Evolutionary conservation across 345 rosid species (phyloP).

Genomic region (Isatis tinctoria): DNA sequence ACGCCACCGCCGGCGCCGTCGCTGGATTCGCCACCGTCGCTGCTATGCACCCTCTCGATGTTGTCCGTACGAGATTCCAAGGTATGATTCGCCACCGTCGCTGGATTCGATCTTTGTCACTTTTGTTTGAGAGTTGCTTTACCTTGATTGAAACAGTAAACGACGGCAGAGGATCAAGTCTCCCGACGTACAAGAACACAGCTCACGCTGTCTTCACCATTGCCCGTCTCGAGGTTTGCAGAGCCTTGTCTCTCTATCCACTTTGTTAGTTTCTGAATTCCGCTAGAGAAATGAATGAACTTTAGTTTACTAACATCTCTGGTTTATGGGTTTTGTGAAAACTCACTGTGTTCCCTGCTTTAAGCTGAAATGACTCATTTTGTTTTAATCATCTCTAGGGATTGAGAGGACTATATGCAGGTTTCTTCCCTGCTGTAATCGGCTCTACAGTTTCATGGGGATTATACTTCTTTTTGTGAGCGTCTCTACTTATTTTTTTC

Average conservation of each 20-base stretch:
- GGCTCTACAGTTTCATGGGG: conserved; percentile 90
- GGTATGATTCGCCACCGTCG: too few relatives aligned
- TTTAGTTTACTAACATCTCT: too few relatives aligned
- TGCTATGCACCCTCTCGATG: conserved; percentile 81
- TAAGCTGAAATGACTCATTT: neutral
- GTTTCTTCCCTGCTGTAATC: conserved; percentile 78
- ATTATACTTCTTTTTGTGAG: conserved; percentile 91
- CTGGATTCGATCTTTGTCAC: neutral
- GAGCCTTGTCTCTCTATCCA: neutral
- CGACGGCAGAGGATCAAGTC: conserved; percentile 63
- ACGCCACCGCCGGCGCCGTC: conserved; percentile 77
- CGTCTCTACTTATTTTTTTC: neutral
- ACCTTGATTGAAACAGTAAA: conserved; percentile 44
- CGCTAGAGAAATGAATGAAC: too few relatives aligned
- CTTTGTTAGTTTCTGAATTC: too few relatives aligned
- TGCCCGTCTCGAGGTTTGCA: conserved; percentile 73
- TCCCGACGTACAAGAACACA: conserved; percentile 78
- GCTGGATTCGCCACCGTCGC: conserved; percentile 93
- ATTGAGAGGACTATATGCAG: conserved; percentile 83
- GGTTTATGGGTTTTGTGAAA: neutral
- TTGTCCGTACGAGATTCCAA: conserved; percentile 91
- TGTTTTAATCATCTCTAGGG: conserved; percentile 44
- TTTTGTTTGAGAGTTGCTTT: conserved; percentile 5
- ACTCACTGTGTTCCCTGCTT: neutral
- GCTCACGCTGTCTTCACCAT: conserved; percentile 73